Base-by-base conservation (phyloP, 768 basidiomycete species). In the Leccinum imitatum region DNA sequence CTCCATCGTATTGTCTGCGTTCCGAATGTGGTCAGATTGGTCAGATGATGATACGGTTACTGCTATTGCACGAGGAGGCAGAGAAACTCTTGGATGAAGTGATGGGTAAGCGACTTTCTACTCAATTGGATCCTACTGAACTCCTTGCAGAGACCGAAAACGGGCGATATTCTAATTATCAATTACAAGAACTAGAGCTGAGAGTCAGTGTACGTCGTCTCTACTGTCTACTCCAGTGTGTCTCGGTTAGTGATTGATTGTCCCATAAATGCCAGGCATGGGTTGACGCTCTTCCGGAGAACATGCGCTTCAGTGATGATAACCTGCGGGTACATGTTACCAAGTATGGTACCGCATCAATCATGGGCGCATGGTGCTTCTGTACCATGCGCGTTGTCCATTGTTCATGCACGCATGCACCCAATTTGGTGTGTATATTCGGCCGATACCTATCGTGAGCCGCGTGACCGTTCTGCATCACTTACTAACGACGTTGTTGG, bases 291-390 rank as follows among this genome's bases (percentile, higher is more conserved):
- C 82, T 93, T 17, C 84, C 91, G 11, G 83, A 86, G 46, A 82
- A 87, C 66, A 82, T 93, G 50, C 83, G 80, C 7, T 92, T 89
- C 67, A 86, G 82, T 23, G 84, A 88, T 50, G 82, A 88, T 65
- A 90, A 81, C 69, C 72, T 91, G 19, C 77, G 79, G 63, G 82
- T 86, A 19, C 89, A 93, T 65, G 76, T 85, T 62, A 82, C 85
- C 17, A 89, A 90, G 83, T 88, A 91, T 64, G 90, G 90, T 68
- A 91, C 90, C 21, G 84, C 83, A 65, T 87, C 87, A 15, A 91
- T 89, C 65, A 82, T 82, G 30, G 88, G 90, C 50, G 88, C 89
- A 10, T 93, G 91, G 91, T 89, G 86, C 65, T 93, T 84, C 75
- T 89, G 83, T 64, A 79, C 79, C 69, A 87, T 91, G 79, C 90